phyloP scores from a whole-genome alignment of 2,329 filamentous ascomycete species.

The Lecanicillium sp. region DNA sequence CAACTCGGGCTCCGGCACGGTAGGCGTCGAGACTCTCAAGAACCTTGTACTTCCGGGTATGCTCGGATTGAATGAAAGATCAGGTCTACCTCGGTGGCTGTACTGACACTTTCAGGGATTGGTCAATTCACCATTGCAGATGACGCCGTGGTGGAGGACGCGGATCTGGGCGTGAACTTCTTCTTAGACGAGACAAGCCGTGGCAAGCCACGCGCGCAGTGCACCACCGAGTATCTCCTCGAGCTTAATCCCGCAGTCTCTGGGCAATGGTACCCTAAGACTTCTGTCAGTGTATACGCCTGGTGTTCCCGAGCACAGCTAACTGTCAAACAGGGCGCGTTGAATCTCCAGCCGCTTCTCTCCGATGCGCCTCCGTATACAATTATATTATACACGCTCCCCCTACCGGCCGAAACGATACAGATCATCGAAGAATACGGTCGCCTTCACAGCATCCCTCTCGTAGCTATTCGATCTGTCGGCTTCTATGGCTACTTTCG shows the following conservation, averaged over 20 bases:
- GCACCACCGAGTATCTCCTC: slow-evolving; percentile 67
- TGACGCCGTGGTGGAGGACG: slow-evolving; percentile 65
- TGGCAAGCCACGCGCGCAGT: slow-evolving; percentile 71
- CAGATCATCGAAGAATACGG: slow-evolving; percentile 42
- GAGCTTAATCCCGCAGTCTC: slow-evolving; percentile 92
- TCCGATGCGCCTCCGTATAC: slow-evolving; percentile 39
- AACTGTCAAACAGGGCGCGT: slow-evolving; percentile 19
- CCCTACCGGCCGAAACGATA: slow-evolving; percentile 39
- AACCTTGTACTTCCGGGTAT: slow-evolving; percentile 87
- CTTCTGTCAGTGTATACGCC: slow-evolving; percentile 30
- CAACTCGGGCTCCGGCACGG: slow-evolving; percentile 80
- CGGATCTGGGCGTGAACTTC: slow-evolving; percentile 93
- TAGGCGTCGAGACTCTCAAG: slow-evolving; percentile 87
- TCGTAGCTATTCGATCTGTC: slow-evolving; percentile 79
- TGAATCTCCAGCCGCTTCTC: slow-evolving; percentile 38
- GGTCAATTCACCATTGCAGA: slow-evolving; percentile 91
- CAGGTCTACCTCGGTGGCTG: not conserved
- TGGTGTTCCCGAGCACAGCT: slow-evolving; percentile 3
- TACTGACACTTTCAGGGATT: slow-evolving; percentile 50
- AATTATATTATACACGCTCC: slow-evolving; percentile 49
- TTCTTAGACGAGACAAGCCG: slow-evolving; percentile 78
- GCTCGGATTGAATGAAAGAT: slow-evolving; percentile 14
- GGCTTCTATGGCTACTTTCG: slow-evolving; percentile 90
- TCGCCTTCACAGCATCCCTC: slow-evolving; percentile 56
- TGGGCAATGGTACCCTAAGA: slow-evolving; percentile 60